Base-by-base conservation (phyloP, 208 protist species). In the Leishmania guyanensis region DNA sequence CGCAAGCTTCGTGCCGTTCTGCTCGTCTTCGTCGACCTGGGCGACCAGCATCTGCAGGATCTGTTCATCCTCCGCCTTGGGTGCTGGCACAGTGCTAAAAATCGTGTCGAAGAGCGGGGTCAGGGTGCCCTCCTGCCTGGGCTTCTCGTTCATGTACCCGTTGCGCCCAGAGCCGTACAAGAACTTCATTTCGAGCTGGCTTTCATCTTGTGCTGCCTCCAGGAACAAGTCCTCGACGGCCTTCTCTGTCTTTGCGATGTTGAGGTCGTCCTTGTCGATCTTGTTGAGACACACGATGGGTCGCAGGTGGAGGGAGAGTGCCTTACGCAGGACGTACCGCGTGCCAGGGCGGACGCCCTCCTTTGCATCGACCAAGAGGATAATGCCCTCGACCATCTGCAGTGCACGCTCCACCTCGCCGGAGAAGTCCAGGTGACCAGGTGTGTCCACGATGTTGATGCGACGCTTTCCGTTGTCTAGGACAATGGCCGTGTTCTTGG, bases 211-310 rank as follows among this genome's bases (percentile, higher is more conserved):
- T 29, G 95, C 98, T 12, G 98, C 94, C 62, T 97, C 93, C 14
- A 98, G 89, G 75, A 99, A 99, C 12, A 99, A 90, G 78, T 99
- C 98, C 77, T 99, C 97, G 14, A 99, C 86, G 50, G 98, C 96
- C 80, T 96, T 90, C 75, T 98, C 97, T 3, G 98, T 98, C 83
- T 97, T 94, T 43, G 86, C 89, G 81, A 99, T 97, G 77, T 91
- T 86, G 29, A 91, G 86, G 73, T 96, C 94, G 56, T 98, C 95
- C 84, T 97, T 96, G 88, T 99, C 98, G 78, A 99, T 98, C 84
- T 99, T 99, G 88, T 99, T 99, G 43, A 99, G 78, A 53, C 99
- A 98, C 17, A 99, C 98, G 78, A 99, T 98, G 17, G 98, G 96
- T 58, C 90, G 94, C n/a, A 99, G 89, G 68, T 97, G 94, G 4